Percentiles rank a stretch among this genome's conserved stretches.
Evolutionary conservation across 169 alveolate genomes (phyloP).

Genomic region (Ichthyophthirius multifiliis): DNA sequence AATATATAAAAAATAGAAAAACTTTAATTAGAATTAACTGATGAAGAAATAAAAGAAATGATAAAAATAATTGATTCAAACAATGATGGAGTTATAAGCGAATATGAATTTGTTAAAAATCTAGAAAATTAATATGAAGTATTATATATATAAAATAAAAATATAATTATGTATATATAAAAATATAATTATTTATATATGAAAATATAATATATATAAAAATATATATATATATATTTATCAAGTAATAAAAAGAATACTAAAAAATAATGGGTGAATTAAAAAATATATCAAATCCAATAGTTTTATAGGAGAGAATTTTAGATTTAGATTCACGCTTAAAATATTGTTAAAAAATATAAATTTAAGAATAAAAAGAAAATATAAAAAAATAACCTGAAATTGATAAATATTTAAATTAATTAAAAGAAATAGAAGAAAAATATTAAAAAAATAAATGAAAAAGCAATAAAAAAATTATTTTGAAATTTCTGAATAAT

Average conservation of each 20-base stretch:
- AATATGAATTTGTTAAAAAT: slow-evolving; percentile 1
- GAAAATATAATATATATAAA: no score
- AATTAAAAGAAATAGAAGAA: background rate
- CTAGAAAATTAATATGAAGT: background rate
- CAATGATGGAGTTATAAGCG: background rate
- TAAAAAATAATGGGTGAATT: background rate
- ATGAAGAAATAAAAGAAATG: background rate
- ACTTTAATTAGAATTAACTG: background rate
- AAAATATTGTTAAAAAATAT: background rate
- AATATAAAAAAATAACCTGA: background rate
- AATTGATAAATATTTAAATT: background rate
- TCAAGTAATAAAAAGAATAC: background rate
- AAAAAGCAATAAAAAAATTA: background rate
- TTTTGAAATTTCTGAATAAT: background rate
- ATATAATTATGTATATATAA: background rate
- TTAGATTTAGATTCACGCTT: background rate
- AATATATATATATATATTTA: background rate
- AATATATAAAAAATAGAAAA: background rate
- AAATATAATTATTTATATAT: no score
- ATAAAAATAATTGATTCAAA: background rate
- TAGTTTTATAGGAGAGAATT: background rate
- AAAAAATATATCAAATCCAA: background rate
- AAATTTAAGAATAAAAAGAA: background rate
- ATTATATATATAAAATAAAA: background rate
- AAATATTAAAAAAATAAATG: background rate